Base-by-base conservation (phyloP, 306 rosid genomes). In the Sindora glabra region DNA sequence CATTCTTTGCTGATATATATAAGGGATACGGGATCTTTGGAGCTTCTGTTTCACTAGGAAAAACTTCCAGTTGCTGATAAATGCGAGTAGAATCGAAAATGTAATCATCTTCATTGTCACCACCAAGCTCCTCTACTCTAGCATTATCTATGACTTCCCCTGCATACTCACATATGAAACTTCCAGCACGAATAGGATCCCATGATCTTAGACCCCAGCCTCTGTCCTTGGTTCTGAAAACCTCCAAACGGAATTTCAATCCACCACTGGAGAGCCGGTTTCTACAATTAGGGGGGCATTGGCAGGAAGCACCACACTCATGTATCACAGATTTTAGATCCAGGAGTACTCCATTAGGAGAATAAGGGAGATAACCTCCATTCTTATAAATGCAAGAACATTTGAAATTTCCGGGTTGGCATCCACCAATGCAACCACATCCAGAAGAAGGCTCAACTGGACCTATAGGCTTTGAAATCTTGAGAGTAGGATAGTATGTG, bases 171-270 rank as follows among this genome's bases (percentile, higher is more conserved):
- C 97, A 84, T 67, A 90, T 71, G 56, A 80, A 90, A 25, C 89
- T 50, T 47, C 95, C 97, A 3, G 97, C 94, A 27, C 94, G 94
- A 66, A 90, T 87, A 45, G 97, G 79, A 64, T 90, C 97, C 95
- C 89, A 85, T 0, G 95, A 82, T 81, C 97, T 83, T 44, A 90
- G 79, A 57, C 95, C 97, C 97, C 97, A 90, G 36, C 97, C 97
- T 77, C 72, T 80, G 65, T 74, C 72, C 76, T 78, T 87, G 13
- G 90, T 90, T 62, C 62, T 82, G 44, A 80, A 90, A 53, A 90
- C 97, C 76, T 90, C 97, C 73, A 90, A 59, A 30, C 83, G 97
- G 44, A 90, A 1, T 48, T 71, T 87, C 70, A 87, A 34, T 45
- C 90, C 90, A 75, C 75, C 69, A 82, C 87, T 94, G 16, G 97